Evolutionary conservation across 306 rosid genomes (phyloP), one percentile per base, ranked within the genome.

Genomic region (Herpetospermum pedunculosum): DNA sequence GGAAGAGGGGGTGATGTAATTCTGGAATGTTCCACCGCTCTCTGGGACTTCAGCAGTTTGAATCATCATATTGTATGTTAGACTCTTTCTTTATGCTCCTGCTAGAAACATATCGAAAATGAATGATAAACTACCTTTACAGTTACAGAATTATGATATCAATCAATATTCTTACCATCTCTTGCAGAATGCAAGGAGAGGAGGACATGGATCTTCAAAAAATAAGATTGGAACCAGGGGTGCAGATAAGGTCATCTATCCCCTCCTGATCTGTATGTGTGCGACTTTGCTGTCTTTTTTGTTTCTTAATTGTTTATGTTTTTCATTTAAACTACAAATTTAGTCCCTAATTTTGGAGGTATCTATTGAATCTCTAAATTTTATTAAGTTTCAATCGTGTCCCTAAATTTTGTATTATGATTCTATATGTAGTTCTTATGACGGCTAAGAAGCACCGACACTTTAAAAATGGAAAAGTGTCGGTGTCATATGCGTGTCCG

Each of bases 1-100:
- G 95, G 97, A 57, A 89, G 86, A 80, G 98, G 99, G 0, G 98
- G 98, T 38, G 95, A 91, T 70, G 95, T 94, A 76, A 86, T 94
- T 76, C 77, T 94, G 80, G 88, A 91, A 83, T 86, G 97, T 79
- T 89, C 97, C 77, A 82, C 82, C 26, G 80, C 84, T 71, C 85
- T 89, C 81, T 91, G 97, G 97, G 99, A 94, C 82, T 89, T 88
- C 72, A 91, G 96, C n/a, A 82, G 96, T 77, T 83, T 91, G 83
- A 90, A 85, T 65, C 96, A 84, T 73, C 99, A 91, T 73, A 84
- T 87, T 46, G 99, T 94, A 84, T 76, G 87, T 35, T 52, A 25
- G 10, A 62, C 72, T 67, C 52, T 40, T 43, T 76, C 44, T 73
- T 78, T 72, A 23, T 71, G 70, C 70, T 85, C 40, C 69, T 55